phyloP scores from a whole-genome alignment of 805 yeast genomes.

The Brettanomyces custersianus region DNA sequence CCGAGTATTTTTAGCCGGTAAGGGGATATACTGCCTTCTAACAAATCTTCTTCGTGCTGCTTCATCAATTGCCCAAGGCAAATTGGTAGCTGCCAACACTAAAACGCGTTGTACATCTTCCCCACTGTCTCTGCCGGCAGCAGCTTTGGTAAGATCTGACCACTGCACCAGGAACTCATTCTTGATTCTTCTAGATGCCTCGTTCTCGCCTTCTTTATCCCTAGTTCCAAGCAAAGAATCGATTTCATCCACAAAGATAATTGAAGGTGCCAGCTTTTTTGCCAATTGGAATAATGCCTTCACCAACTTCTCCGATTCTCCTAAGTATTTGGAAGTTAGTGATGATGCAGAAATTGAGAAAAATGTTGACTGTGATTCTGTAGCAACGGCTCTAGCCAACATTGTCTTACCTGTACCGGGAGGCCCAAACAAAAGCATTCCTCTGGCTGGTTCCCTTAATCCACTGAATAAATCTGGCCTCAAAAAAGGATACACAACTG shows the following conservation, averaged over 20 bases:
- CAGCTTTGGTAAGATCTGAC: conserved; percentile 85
- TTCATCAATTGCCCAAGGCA: conserved; percentile 97
- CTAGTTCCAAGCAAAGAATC: conserved; percentile 83
- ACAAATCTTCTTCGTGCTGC: conserved; percentile 93
- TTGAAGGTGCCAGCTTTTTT: conserved; percentile 79
- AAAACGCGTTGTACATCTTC: conserved; percentile 61
- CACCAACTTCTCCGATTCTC: conserved; percentile 91
- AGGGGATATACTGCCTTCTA: conserved; percentile 84
- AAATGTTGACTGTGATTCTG: conserved; percentile 88
- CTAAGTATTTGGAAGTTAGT: conserved; percentile 77
- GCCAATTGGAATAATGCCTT: conserved; percentile 83
- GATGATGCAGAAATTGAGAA: conserved; percentile 88
- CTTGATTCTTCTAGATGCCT: conserved; percentile 81
- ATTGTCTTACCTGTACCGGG: conserved; percentile 99
- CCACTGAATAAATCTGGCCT: conserved; percentile 91
- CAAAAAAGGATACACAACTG: conserved; percentile 91
- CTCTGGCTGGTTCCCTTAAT: conserved; percentile 86
- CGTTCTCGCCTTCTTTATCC: conserved; percentile 62
- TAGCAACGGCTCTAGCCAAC: conserved; percentile 95
- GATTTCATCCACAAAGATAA: conserved; percentile 92
- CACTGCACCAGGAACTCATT: conserved; percentile 92
- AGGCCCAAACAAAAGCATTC: conserved; percentile 95
- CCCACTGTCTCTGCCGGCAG: conserved; percentile 57
- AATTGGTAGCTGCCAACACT: conserved; percentile 88
- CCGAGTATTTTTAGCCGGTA: conserved; percentile 84